Evolutionary conservation across 331 rosid species (phyloP), one percentile per base, ranked within the genome.

Genomic region (Quercus phellos): DNA sequence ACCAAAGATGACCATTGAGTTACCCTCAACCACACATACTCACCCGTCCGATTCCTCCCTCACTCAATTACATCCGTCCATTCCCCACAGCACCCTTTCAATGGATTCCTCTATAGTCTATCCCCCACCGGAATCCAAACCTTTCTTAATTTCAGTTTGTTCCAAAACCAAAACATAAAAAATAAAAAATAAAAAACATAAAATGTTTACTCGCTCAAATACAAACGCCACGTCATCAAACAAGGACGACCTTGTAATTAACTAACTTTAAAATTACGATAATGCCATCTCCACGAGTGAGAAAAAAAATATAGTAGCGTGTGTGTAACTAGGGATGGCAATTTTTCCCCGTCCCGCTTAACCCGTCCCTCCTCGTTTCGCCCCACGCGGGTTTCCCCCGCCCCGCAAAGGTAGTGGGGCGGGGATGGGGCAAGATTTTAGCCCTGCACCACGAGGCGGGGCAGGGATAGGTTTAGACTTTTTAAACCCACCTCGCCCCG

Each of bases 91-190:
- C 2, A 64, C 35, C 14, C 42, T 54, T 54, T 1, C 5, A 3
- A 3, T n/a, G 59, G 63, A 21, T 30, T 2, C 22, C 18, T 78
- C 55, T 46, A 32, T 68, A 70, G 22, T 72, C 80, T 19, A 74
- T 14, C 27, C 27, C 73, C 22, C 72, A 6, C 29, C 80, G 83
- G 86, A 75, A 69, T 64, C 80, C 86, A 83, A 83, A 66, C 14
- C 19, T 11, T 6, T 74, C 67, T 74, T 70, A 75, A 75, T 51
- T 83, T 4, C n/a, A 53, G 70, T 66, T 74, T 5, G 60, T 14
- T 81, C 29, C 19, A 2, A 35, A 4, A 0, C 42, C 5, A 35
- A 21, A 51, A 4, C 74, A 32, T 46, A 58, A 19, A 26, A 51
- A 27, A 27, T 22, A 22, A 22, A 22, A 22, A 22, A 22, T 22